These are phyloP conservation scores for Saccharata proteae DNA, from an alignment of 2,329 filamentous ascomycete genomes.

Conservation along the genomic window DNA sequence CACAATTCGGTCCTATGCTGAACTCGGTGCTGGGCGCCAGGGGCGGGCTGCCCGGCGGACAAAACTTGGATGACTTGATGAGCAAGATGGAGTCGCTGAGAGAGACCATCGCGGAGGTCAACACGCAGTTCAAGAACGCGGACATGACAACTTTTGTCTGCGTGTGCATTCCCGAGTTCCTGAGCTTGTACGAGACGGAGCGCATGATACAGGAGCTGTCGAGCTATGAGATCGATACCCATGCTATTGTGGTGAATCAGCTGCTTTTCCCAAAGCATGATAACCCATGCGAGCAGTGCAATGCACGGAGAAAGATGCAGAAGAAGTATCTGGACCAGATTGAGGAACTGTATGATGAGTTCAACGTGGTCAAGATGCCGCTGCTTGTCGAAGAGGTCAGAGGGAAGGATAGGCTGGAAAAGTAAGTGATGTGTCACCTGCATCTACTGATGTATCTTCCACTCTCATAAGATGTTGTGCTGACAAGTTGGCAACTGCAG, in stretches of 20 bases:
- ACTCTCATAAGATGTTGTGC: conserved; percentile 10
- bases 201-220: conserved; percentile 98
- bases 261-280: conserved; percentile 80
- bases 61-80: conserved; percentile 83
- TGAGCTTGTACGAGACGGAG: conserved; percentile 95
- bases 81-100: conserved; percentile 89
- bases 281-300: conserved; percentile 89
- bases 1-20: conserved; percentile 89
- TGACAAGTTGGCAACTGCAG: conserved; percentile 11
- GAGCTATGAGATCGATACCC: conserved; percentile 88
- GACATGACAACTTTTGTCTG: conserved; percentile 95
- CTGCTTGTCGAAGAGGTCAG: conserved; percentile 89
- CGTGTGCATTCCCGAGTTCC: conserved; percentile 95
- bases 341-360: conserved; percentile 95
- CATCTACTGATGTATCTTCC: conserved; percentile 9
- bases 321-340: conserved; percentile 99
- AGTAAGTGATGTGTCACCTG: conserved; percentile 24
- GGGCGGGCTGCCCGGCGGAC: conserved; percentile 75
- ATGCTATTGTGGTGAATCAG: conserved; percentile 97
- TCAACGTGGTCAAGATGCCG: conserved; percentile 98
- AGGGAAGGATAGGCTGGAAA: conserved; percentile 86
- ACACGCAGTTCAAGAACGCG: conserved; percentile 95
- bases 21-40: conserved; percentile 78
- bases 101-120: conserved; percentile 89
- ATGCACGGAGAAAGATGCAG: conserved; percentile 92